These are phyloP conservation scores for Puccinia horiana DNA, from an alignment of 1,284 basidiomycete species.

Conservation along the genomic window DNA sequence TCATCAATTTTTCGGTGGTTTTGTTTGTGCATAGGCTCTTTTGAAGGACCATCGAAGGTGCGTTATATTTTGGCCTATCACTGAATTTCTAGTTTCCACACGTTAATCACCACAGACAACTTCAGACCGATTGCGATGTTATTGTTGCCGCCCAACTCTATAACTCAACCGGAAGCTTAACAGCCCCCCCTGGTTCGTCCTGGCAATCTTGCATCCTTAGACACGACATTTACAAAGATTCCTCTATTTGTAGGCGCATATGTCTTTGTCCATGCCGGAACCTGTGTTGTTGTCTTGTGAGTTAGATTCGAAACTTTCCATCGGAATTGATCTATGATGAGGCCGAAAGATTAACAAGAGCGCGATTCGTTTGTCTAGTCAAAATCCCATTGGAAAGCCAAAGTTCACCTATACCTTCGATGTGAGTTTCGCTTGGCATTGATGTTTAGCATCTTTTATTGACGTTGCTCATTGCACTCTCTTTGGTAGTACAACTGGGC, in stretches of 20 bases:
- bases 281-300: too few relatives aligned
- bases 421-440: too few relatives aligned
- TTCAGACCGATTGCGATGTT: slow-evolving; percentile 28
- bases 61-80: too few relatives aligned
- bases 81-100: neutral
- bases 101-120: neutral
- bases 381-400: too few relatives aligned
- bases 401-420: too few relatives aligned
- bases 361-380: too few relatives aligned
- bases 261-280: neutral
- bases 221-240: neutral
- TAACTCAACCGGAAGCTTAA: slow-evolving; percentile 41
- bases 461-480: too few relatives aligned
- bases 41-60: slow-evolving; percentile 1
- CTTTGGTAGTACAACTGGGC: too few relatives aligned
- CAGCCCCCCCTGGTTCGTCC: slow-evolving; percentile 21
- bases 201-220: neutral
- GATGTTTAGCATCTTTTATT: too few relatives aligned
- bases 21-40: neutral
- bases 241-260: neutral
- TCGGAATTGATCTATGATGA: too few relatives aligned
- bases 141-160: slow-evolving; percentile 30
- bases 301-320: too few relatives aligned
- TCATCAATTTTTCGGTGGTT: neutral
- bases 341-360: too few relatives aligned